Percentiles rank a stretch among this genome's conserved stretches.
These are phyloP conservation scores for Solanum clarkiae DNA, from an alignment of 257 asterid species.

Conservation along the genomic window DNA sequence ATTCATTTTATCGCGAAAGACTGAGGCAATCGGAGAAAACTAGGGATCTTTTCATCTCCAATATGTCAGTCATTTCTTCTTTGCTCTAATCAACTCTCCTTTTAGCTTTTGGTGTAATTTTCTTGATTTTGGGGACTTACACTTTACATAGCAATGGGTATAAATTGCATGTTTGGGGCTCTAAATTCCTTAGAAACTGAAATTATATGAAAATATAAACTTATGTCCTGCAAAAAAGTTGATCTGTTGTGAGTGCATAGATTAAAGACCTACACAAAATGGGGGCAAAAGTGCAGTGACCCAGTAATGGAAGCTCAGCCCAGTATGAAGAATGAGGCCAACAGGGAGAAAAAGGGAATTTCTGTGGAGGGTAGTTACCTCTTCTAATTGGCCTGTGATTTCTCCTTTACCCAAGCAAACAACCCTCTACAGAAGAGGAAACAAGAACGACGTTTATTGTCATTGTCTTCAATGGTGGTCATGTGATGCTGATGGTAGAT, in stretches of 20 bases:
- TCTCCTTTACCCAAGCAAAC: not conserved
- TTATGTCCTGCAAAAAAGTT: not conserved
- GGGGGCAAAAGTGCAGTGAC: not conserved
- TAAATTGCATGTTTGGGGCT: not conserved
- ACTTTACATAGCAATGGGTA: not conserved
- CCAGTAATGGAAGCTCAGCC: not conserved
- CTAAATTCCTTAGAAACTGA: not conserved
- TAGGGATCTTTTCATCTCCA: not conserved
- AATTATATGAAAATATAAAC: not conserved
- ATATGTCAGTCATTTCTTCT: not conserved
- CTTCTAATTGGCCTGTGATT: not conserved
- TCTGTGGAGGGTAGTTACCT: not conserved
- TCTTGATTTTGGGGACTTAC: not conserved
- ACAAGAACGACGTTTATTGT: not conserved
- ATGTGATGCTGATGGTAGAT: not conserved
- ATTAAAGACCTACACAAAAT: not conserved
- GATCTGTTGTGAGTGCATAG: not conserved
- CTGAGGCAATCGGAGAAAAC: not conserved
- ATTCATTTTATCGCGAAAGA: not conserved
- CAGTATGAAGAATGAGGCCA: not conserved
- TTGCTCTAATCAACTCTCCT: not conserved
- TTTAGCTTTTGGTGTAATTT: not conserved
- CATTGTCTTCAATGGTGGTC: not conserved
- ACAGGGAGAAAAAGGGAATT: not conserved
- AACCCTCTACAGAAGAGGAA: not conserved